Evolutionary conservation across 2,329 filamentous ascomycete species (phyloP).

Genomic region (Akanthomyces uredinophilus): DNA sequence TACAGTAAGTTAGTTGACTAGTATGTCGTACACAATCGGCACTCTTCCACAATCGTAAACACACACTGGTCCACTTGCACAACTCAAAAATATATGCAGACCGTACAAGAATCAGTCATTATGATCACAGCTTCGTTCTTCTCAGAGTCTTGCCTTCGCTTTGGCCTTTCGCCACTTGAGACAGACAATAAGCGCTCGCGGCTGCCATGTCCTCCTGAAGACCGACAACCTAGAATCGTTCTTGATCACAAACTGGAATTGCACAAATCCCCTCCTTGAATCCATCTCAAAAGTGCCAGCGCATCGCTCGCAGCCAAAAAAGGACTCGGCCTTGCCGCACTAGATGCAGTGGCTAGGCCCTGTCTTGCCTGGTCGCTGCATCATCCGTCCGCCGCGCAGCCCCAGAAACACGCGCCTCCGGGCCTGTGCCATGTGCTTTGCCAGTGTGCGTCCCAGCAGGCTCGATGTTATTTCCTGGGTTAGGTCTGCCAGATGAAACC

Average conservation of each 20-base stretch:
- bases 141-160: not conserved
- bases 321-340: constrained; percentile 9
- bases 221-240: not conserved
- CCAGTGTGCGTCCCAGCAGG: not conserved
- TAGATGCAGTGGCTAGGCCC: constrained; percentile 5
- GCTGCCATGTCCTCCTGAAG: not conserved
- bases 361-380: not conserved
- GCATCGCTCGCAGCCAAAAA: not conserved
- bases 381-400: not conserved
- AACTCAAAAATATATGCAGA: constrained; percentile 6
- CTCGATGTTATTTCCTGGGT: constrained; percentile 1
- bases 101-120: not conserved
- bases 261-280: not conserved
- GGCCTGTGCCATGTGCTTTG: not conserved
- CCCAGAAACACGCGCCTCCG: not conserved
- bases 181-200: not conserved
- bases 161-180: not conserved
- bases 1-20: not conserved
- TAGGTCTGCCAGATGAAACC: not conserved
- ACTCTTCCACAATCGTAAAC: not conserved
- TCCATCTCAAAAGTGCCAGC: constrained; percentile 2
- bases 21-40: constrained; percentile 4
- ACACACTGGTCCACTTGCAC: constrained; percentile 9
- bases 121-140: not conserved
- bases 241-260: not conserved